Evolutionary conservation across 176 grass and related monocot genomes (phyloP).

Genomic region (Bonia amplexicaulis): DNA sequence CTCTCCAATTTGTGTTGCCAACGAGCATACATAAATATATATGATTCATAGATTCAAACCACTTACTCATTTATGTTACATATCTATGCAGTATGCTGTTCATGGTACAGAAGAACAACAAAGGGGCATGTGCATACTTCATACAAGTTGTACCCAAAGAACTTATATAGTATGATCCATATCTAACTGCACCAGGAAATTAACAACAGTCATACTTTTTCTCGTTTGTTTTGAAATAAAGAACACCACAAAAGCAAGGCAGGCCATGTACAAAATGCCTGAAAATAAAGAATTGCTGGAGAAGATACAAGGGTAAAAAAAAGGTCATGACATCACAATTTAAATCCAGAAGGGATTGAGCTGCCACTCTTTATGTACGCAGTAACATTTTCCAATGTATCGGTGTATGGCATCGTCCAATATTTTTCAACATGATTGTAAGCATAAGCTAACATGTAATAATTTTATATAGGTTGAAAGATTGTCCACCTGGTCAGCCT

Average conservation of each 20-base stretch:
- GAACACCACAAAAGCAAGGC: not conserved
- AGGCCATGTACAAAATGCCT: not conserved
- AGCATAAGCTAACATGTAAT: not conserved
- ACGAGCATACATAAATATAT: not conserved
- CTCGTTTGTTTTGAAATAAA: not conserved
- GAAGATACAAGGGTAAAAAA: not conserved
- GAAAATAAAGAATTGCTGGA: not conserved
- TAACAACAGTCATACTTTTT: not conserved
- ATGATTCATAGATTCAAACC: not conserved
- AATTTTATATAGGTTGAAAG: not conserved
- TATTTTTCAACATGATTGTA: not conserved
- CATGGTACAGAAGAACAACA: not conserved
- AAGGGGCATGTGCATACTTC: not conserved
- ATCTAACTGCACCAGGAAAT: not conserved
- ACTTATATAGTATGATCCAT: not conserved
- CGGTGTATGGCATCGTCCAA: not conserved
- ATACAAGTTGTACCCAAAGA: not conserved
- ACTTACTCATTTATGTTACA: not conserved
- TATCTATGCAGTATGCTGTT: not conserved
- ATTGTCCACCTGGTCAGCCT: not conserved
- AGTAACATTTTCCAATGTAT: conserved; percentile 5
- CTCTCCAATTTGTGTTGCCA: not conserved
- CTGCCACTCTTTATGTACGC: not conserved
- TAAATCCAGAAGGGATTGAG: not conserved
- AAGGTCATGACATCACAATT: not conserved